Base-by-base conservation (phyloP, 805 yeast species). In the Vanderwaltozyma polyspora region DNA sequence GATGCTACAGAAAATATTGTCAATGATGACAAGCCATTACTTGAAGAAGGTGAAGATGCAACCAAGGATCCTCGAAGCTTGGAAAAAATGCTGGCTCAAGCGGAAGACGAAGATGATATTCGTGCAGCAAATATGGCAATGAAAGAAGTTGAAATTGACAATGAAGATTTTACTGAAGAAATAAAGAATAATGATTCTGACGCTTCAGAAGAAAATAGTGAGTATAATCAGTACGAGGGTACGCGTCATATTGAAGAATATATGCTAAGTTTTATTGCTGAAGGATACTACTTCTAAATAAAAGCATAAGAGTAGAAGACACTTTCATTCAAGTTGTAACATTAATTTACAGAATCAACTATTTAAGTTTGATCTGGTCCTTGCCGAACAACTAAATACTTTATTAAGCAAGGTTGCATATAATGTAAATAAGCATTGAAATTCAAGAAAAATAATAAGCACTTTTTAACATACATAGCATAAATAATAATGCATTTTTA, bases 101-200 rank as follows among this genome's bases (percentile, higher is more conserved):
- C 95, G 0, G 98, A 91, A 60, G 98, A 91, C 55, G 95, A 76
- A 30, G 95, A 81, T 28, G 93, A 82, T 60, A 74, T 84, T 10
- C 74, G 72, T 8, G 98, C 98, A 3, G 97, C 96, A 0, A 80
- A 71, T 43, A 75, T 73, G 28, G 98, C 97, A 0, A 67, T 86
- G 79, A 72, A 73, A 45, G 97, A 46, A 32, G 83, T 74, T 8
- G 79, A 79, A 18, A 63, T 85, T 24, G 97, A 89, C 55, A 76
- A 74, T 35, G 91, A 80, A 31, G 98, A 91, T 55, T 89, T 89
- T 53, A 70, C 68, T 33, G 89, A 79, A 19, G 51, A 46, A 14
- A n/a, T n/a, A n/a, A 28, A 18, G 14, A 32, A 29, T 10, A 35
- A 37, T 14, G 35, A 19, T 6, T 28, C 31, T 3, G 24, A 33